phyloP scores from a whole-genome alignment of 2,329 filamentous ascomycete species.

The Keithomyces neogunnii region DNA sequence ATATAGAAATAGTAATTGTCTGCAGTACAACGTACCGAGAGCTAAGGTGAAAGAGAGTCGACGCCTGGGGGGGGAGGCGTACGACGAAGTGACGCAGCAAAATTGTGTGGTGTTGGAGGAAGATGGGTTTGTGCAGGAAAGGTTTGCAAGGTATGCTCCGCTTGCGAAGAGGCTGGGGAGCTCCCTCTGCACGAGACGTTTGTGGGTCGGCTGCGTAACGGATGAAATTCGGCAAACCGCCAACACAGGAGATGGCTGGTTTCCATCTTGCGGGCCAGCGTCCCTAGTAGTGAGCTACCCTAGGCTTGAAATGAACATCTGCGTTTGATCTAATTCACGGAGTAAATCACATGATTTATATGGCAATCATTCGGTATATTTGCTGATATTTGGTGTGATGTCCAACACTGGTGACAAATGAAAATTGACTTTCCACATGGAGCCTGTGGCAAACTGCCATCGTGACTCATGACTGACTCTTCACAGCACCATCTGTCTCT shows the following conservation, averaged over 20 bases:
- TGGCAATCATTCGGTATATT: no score
- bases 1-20: conserved; percentile 5
- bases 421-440: no score
- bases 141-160: conserved; percentile 21
- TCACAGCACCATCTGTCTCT: no score
- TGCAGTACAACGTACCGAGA: neutral
- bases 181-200: conserved; percentile 10
- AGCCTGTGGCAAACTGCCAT: no score
- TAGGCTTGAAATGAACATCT: neutral
- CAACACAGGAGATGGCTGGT: neutral
- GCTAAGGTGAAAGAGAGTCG: neutral
- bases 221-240: conserved; percentile 11
- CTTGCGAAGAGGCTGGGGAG: conserved; percentile 19
- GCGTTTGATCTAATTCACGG: no score
- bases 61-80: conserved; percentile 1
- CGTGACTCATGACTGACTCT: no score
- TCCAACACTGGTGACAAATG: no score
- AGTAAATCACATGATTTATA: no score
- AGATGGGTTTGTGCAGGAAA: conserved; percentile 19
- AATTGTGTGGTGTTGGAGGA: conserved; percentile 5
- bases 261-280: no score
- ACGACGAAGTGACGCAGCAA: conserved; percentile 1
- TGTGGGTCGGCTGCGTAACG: conserved; percentile 12
- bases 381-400: no score
- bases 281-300: neutral